Percentiles rank a stretch among this genome's conserved stretches.
phyloP scores from a whole-genome alignment of 2,329 filamentous ascomycete genomes.

The Tolypocladium album region DNA sequence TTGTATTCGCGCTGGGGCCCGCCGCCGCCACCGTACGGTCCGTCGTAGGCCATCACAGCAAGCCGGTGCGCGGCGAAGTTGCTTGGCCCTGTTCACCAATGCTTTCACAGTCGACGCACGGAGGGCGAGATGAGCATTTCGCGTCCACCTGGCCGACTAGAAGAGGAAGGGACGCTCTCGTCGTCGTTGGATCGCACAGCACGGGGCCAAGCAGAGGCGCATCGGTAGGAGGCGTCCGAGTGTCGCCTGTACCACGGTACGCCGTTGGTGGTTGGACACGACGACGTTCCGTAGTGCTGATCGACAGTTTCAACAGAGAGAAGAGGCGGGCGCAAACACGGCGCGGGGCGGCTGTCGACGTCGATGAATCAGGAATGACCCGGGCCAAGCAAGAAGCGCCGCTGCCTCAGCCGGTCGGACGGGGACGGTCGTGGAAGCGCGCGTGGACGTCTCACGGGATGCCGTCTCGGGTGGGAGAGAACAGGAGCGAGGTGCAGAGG shows the following conservation, averaged over 20 bases:
- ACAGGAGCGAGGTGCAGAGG: not conserved
- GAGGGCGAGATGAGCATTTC: not conserved
- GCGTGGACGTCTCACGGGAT: constrained; percentile 1
- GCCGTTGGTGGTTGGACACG: not conserved
- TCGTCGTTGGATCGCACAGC: not conserved
- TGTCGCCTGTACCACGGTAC: not conserved
- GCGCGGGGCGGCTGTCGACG: not conserved
- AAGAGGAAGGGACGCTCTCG: not conserved
- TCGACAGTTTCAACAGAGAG: not conserved
- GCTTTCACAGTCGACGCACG: not conserved
- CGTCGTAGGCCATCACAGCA: constrained; percentile 38
- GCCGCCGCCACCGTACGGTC: constrained; percentile 23
- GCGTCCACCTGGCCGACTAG: not conserved
- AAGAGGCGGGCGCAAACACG: not conserved
- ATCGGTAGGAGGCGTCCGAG: not conserved
- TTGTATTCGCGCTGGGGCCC: constrained; percentile 36
- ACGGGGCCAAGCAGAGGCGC: not conserved
- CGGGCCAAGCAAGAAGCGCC: not conserved
- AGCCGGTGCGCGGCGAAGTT: not conserved
- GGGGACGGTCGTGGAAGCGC: not conserved
- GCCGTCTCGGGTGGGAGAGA: not conserved
- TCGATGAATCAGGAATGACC: not conserved
- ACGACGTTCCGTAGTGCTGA: not conserved
- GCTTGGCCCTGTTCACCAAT: not conserved
- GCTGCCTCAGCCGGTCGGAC: not conserved